These are phyloP conservation scores for Leishmania martiniquensis DNA, from an alignment of 208 protist species.

Conservation along the genomic window DNA sequence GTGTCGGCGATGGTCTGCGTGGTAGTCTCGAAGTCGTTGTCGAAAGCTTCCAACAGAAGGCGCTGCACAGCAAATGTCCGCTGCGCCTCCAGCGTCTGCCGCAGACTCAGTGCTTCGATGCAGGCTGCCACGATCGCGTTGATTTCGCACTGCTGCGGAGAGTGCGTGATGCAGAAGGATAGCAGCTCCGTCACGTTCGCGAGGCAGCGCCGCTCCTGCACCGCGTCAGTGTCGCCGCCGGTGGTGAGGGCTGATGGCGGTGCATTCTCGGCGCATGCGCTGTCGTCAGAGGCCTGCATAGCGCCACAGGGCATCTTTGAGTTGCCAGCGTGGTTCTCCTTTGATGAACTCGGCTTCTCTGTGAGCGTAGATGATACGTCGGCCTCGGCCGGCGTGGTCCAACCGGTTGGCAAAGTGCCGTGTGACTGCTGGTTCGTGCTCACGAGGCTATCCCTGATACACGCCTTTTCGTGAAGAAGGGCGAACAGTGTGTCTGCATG, in stretches of 20 bases:
- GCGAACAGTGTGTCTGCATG: slow-evolving; percentile 17
- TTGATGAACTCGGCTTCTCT: neutral
- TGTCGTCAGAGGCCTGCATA: neutral
- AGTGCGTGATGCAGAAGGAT: slow-evolving; percentile 36
- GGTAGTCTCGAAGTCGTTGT: slow-evolving; percentile 48
- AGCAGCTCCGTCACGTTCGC: slow-evolving; percentile 35
- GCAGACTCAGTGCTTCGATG: slow-evolving; percentile 13
- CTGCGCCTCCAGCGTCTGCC: slow-evolving; percentile 25
- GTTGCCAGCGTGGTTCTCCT: neutral
- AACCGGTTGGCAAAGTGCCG: neutral
- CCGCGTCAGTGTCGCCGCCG: neutral
- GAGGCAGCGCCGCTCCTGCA: slow-evolving; percentile 18
- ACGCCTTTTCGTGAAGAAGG: slow-evolving; percentile 14
- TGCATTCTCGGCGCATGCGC: neutral
- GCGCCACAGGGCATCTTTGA: neutral
- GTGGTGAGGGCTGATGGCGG: neutral
- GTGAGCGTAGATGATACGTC: neutral
- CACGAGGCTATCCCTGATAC: too few species aligned
- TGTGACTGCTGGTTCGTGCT: neutral
- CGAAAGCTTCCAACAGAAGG: slow-evolving; percentile 66
- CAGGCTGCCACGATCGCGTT: slow-evolving; percentile 21
- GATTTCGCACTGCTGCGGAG: slow-evolving; percentile 14
- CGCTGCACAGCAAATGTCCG: slow-evolving; percentile 54
- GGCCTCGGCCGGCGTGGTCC: neutral
- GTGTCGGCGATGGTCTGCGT: slow-evolving; percentile 49